These are phyloP conservation scores for Talaromyces sp. DNA, from an alignment of 2,329 filamentous ascomycete species.

Conservation along the genomic window DNA sequence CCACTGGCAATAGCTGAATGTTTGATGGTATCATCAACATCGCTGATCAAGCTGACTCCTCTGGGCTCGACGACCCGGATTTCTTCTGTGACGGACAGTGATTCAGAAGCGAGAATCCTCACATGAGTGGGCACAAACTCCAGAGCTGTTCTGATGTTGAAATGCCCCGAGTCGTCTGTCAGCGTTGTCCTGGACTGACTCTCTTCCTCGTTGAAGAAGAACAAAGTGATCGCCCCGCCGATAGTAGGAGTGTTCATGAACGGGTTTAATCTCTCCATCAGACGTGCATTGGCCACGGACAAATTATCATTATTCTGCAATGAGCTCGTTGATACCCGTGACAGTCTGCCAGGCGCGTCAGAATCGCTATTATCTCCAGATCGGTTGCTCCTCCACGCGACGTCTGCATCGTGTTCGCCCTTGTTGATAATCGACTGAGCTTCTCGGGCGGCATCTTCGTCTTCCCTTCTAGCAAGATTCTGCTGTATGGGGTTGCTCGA, in stretches of 20 bases:
- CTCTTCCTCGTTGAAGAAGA: conserved; percentile 84
- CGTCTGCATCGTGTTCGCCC: conserved; percentile 66
- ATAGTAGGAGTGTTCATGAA: conserved; percentile 83
- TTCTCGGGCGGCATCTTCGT: conserved; percentile 66
- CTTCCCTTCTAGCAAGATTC: conserved; percentile 49
- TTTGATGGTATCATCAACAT: conserved; percentile 97
- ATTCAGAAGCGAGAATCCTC: conserved; percentile 78
- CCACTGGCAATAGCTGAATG: conserved; percentile 85
- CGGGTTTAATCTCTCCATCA: conserved; percentile 81
- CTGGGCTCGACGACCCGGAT: conserved; percentile 70
- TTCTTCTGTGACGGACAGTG: conserved; percentile 73
- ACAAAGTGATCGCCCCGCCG: conserved; percentile 75
- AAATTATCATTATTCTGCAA: conserved; percentile 69
- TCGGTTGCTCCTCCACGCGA: conserved; percentile 61
- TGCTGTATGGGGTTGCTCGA: conserved; percentile 31
- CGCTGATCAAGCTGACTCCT: conserved; percentile 90
- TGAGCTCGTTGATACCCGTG: conserved; percentile 44
- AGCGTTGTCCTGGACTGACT: conserved; percentile 79
- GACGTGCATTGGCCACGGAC: conserved; percentile 71
- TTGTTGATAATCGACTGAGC: conserved; percentile 70
- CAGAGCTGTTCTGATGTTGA: conserved; percentile 70
- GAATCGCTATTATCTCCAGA: conserved; percentile 20
- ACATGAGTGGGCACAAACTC: conserved; percentile 90
- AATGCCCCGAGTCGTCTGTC: conserved; percentile 88
- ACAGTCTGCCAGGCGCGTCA: conserved; percentile 23